Evolutionary conservation across 2,329 filamentous ascomycete species (phyloP), one percentile per base, ranked within the genome.

Genomic region (Fusarium ramigenum): DNA sequence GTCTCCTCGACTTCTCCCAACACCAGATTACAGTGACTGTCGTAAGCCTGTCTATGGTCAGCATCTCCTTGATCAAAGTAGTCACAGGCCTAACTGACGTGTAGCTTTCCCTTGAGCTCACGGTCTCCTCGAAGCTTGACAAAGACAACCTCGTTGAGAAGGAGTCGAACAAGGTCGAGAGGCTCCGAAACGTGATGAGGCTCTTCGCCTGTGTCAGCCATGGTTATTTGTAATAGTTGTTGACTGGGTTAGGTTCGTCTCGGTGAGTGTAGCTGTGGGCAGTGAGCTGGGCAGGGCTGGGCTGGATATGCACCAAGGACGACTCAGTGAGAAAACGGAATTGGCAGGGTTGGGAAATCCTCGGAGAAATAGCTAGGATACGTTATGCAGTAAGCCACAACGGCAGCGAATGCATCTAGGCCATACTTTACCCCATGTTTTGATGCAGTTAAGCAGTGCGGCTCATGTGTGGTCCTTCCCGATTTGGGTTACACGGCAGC

Each of bases 1-100:
- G 96, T 98, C 87, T 99, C 96, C 80, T 98, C 95, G 9, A 98
- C 96, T 75, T 99, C 96, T 61, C 96, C 96, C 10, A 99, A 88
- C 10, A 99, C 94, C 49, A 99, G 85, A 80, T 99, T 99, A 88
- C 97, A 99, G 83, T 99, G 96, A 79, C 94, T 97, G 81, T 99
- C 96, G 82, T 99, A 99, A 63, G 96, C 96, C 96, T 99, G 66
- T 34, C 44, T 23, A 14, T n/a, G 21, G 8, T 75, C 16, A 78
- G 75, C 53, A 36, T 3, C 6, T 5, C 5, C 7, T n/a, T n/a
- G 14, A 32, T 34, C 60, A 42, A 19, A 30, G 25, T 14, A 60
- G 37, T 44, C 58, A 53, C 25, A 60, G 37, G 15, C 30, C 25
- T 15, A 9, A 70, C 92, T 80, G 85, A 98, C 96, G 84, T 99